These are phyloP conservation scores for Pseudonitzschia delicatissima DNA, from an alignment of 108 stramenopile genomes.

Conservation along the genomic window DNA sequence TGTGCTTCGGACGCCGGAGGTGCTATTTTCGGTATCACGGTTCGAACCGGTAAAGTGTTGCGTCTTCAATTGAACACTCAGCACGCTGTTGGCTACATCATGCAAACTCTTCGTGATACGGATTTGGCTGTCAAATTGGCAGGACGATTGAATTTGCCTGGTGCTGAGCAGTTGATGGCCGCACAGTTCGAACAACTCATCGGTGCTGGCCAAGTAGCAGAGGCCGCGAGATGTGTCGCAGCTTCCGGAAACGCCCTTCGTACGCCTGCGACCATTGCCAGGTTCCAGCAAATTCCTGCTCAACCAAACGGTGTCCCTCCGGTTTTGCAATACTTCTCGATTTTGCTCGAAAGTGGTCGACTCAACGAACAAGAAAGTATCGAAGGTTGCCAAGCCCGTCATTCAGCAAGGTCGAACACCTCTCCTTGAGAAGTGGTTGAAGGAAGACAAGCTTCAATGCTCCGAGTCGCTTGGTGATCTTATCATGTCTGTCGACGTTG, in stretches of 20 bases:
- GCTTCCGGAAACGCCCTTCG: constrained; percentile 84
- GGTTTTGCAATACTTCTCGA: constrained; percentile 98
- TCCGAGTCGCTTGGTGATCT: constrained; percentile 97
- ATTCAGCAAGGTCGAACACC: constrained; percentile 93
- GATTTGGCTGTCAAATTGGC: constrained; percentile 93
- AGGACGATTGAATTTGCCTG: constrained; percentile 92
- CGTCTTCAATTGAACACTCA: constrained; percentile 89
- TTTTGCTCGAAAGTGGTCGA: constrained; percentile 91
- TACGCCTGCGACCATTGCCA: constrained; percentile 95
- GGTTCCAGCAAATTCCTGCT: constrained; percentile 97
- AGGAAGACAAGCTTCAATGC: constrained; percentile 93
- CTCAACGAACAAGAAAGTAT: constrained; percentile 97
- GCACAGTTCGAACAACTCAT: constrained; percentile 94
- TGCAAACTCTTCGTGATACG: constrained; percentile 88
- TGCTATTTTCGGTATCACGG: constrained; percentile 92
- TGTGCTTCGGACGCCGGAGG: constrained; percentile 80
- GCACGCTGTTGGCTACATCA: constrained; percentile 94
- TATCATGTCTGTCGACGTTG: constrained; percentile 90
- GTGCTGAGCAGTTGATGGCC: constrained; percentile 95
- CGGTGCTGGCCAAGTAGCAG: constrained; percentile 82
- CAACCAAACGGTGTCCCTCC: constrained; percentile 95
- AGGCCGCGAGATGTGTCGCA: constrained; percentile 93
- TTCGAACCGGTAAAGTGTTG: constrained; percentile 92
- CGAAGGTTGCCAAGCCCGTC: constrained; percentile 96
- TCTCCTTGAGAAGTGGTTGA: constrained; percentile 99